phyloP scores from a whole-genome alignment of 306 rosid genomes.

The Aeschynomene evenia region DNA sequence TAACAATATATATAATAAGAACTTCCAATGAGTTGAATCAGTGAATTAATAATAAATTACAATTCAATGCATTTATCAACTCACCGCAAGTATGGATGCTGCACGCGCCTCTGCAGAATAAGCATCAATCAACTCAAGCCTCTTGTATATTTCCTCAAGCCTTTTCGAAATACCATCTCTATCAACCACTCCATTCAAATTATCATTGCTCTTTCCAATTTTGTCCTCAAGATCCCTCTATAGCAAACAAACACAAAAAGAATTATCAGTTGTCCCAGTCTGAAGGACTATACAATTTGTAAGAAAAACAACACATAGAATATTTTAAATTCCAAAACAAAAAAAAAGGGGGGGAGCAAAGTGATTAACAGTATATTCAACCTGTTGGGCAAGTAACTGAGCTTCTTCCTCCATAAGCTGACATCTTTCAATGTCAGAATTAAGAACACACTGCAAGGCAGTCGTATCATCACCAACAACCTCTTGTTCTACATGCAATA shows the following conservation, averaged over 20 bases:
- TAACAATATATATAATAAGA: slow-evolving; percentile 11
- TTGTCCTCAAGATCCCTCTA: slow-evolving; percentile 75
- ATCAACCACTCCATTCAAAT: slow-evolving; percentile 39
- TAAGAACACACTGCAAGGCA: slow-evolving; percentile 95
- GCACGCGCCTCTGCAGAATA: slow-evolving; percentile 95
- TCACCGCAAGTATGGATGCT: slow-evolving; percentile 94
- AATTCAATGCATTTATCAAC: slow-evolving; percentile 36
- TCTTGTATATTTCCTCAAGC: slow-evolving; percentile 88
- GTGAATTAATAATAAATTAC: slow-evolving; percentile 15
- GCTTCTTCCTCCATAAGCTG: slow-evolving; percentile 83
- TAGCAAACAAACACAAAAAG: slow-evolving; percentile 28
- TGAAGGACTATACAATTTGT: neutral
- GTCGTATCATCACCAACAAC: slow-evolving; percentile 78
- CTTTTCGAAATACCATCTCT: slow-evolving; percentile 64
- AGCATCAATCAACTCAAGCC: slow-evolving; percentile 91
- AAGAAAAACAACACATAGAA: neutral
- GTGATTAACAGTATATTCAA: slow-evolving; percentile 23
- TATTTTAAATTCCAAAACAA: neutral
- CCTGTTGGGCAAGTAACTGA: slow-evolving; percentile 72
- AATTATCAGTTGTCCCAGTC: slow-evolving; percentile 13
- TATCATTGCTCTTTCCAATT: slow-evolving; percentile 41
- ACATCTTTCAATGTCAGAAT: slow-evolving; percentile 83
- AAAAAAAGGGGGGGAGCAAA: neutral
- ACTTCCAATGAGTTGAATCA: slow-evolving; percentile 2
- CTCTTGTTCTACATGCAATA: slow-evolving; percentile 97